Percentiles rank a stretch among this genome's conserved stretches.
Evolutionary conservation across 139 green algal genomes (phyloP).

Genomic region (Volvox reticuliferus): DNA sequence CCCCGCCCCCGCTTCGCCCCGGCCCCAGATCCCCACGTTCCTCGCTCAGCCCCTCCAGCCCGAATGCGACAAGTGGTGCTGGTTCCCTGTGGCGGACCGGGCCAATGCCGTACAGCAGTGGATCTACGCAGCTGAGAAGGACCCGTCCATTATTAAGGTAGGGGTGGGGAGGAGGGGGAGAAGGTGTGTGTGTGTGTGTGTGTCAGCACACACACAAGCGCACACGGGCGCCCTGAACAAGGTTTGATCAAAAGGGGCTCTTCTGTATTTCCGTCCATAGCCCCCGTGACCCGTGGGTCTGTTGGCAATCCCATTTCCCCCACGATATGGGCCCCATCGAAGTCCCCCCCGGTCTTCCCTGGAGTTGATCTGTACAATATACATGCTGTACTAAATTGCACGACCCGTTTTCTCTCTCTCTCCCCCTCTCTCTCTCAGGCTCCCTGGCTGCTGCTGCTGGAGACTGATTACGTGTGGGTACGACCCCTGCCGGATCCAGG

Average conservation of each 20-base stretch:
- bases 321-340: too few species aligned
- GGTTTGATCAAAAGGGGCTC: too few species aligned
- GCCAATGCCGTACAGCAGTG: conserved; percentile 88
- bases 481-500: conserved; percentile 70
- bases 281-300: too few species aligned
- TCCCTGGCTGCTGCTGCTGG: conserved; percentile 88
- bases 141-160: conserved; percentile 74
- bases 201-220: too few species aligned
- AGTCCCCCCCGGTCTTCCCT: too few species aligned
- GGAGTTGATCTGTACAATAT: too few species aligned
- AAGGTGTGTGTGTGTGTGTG: too few species aligned
- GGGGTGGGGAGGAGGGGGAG: neutral
- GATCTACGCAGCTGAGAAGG: conserved; percentile 69
- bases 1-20: too few species aligned
- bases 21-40: conserved; percentile 72
- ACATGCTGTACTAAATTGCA: too few species aligned
- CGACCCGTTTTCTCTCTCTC: neutral
- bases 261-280: too few species aligned
- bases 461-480: conserved; percentile 90
- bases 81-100: conserved; percentile 90
- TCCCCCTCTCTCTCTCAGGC: conserved; percentile 45
- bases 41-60: conserved; percentile 73
- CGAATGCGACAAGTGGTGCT: conserved; percentile 89
- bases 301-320: too few species aligned
- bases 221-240: too few species aligned